Conservation (phyloP, 345 rosid genomes). For the Salix exigua region DNA sequence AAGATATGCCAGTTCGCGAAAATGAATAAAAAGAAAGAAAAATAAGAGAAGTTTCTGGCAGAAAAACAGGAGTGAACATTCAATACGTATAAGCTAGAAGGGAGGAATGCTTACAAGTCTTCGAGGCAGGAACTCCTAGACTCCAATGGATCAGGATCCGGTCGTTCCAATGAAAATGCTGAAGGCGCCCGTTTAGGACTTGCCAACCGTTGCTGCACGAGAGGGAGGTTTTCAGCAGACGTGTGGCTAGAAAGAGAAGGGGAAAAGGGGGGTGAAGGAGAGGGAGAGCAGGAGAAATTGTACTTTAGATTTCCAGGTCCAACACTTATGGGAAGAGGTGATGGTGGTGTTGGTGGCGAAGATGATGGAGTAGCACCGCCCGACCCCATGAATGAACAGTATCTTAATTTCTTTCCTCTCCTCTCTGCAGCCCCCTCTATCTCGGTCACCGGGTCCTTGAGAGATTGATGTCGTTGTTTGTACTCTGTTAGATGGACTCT, state of each 20-base stretch:
- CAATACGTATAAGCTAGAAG: no score
- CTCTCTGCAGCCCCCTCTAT: neutral
- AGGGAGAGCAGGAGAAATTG: conserved; percentile 37
- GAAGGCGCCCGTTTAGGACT: conserved; percentile 16
- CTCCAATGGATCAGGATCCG: conserved; percentile 3
- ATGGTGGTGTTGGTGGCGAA: conserved; percentile 55
- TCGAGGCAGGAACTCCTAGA: conserved; percentile 32
- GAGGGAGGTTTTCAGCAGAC: conserved; percentile 40
- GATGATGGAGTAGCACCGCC: conserved; percentile 28
- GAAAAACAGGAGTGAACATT: neutral
- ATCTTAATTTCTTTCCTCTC: neutral
- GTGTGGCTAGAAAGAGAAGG: conserved; percentile 24
- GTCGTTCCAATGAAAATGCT: conserved; percentile 40
- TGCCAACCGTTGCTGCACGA: conserved; percentile 21
- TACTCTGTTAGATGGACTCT: neutral
- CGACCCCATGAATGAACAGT: neutral
- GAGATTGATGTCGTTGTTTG: neutral
- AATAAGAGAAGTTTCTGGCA: neutral
- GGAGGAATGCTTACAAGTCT: conserved; percentile 42
- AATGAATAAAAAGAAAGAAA: neutral
- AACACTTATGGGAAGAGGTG: conserved; percentile 55
- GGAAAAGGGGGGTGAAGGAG: conserved; percentile 52
- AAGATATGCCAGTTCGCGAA: neutral
- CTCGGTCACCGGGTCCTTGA: neutral
- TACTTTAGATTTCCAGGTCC: conserved; percentile 48